Base-by-base conservation (phyloP, 23 red algal species). In the Gracilaria vermiculophylla region DNA sequence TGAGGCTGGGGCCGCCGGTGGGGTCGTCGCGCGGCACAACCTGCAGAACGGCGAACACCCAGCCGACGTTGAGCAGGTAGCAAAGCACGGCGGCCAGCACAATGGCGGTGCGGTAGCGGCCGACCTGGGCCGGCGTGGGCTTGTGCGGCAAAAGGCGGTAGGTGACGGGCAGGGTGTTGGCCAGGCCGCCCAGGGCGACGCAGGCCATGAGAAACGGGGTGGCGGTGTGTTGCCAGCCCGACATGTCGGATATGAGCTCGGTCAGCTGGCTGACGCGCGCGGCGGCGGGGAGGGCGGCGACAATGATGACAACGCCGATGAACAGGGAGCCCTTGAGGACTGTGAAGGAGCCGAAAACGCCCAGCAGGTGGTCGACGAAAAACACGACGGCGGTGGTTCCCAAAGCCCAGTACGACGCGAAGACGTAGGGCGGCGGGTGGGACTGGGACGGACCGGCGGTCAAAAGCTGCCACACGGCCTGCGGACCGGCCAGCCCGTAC, bases 131-230 rank as follows among this genome's bases (percentile, higher is more conserved):
- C 14, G 62, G 29, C 21, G 83, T 78, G 44, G 90, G 80, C 24
- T 80, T 47, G 13, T 36, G 42, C 43, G 89, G 89, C 71, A 97
- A 62, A 0, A 82, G 55, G 24, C 77, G 70, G 48, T 77, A 97
- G 36, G 88, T 93, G n/a, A 97, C 94, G 19, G 94, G 94, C 53
- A 91, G 67, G 44, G 92, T 87, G 77, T 91, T 97, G 37, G 91
- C 77, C 27, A 97, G 35, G 10, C 94, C 91, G 34, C 94, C 94
- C 9, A 97, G 81, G 25, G 94, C 90, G 9, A 97, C 88, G 12
- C 83, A 90, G 60, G 86, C 73, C 84, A 97, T 87, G 14, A 97
- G 82, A 78, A 97, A 97, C 0, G 94, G 91, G 14, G 80, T 88
- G 8, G 65, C 83, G 33, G 83, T 28, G 12, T 41, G 51, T 29